These are phyloP conservation scores for Clarireedia sp. DNA, from an alignment of 2,329 filamentous ascomycete species.

Conservation along the genomic window DNA sequence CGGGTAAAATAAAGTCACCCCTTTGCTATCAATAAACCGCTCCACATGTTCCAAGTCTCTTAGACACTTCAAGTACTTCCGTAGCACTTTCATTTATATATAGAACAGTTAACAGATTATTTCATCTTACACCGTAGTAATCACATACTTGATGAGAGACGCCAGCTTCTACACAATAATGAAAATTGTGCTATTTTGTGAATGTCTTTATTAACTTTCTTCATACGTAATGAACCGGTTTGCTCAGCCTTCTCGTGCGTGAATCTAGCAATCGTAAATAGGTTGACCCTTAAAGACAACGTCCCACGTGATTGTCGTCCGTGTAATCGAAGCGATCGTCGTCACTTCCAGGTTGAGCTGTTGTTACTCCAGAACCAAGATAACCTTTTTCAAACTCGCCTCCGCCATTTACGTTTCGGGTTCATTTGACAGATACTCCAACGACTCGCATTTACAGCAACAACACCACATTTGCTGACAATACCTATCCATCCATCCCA, in stretches of 20 bases:
- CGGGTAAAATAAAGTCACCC: neutral
- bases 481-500: neutral
- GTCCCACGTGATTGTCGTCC: slow-evolving; percentile 3
- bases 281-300: neutral
- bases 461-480: neutral
- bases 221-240: too few relatives aligned
- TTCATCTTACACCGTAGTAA: too few relatives aligned
- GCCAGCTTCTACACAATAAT: too few relatives aligned
- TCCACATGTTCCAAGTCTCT: neutral
- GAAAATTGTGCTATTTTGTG: neutral
- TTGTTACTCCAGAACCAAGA: slow-evolving; percentile 5
- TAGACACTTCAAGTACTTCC: too few relatives aligned
- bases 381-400: slow-evolving; percentile 1
- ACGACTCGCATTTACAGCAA: neutral
- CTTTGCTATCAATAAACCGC: neutral
- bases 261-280: neutral
- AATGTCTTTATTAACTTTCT: too few relatives aligned
- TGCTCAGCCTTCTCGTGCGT: neutral
- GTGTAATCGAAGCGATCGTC: slow-evolving; percentile 7
- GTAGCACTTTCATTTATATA: too few relatives aligned
- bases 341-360: slow-evolving; percentile 9
- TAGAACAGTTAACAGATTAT: too few relatives aligned
- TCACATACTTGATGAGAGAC: too few relatives aligned
- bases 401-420: neutral
- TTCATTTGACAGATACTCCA: neutral